Percentiles rank a stretch among this genome's conserved stretches.
Evolutionary conservation across 108 stramenopile genomes (phyloP).

Genomic region (Conticribra weissflogii): DNA sequence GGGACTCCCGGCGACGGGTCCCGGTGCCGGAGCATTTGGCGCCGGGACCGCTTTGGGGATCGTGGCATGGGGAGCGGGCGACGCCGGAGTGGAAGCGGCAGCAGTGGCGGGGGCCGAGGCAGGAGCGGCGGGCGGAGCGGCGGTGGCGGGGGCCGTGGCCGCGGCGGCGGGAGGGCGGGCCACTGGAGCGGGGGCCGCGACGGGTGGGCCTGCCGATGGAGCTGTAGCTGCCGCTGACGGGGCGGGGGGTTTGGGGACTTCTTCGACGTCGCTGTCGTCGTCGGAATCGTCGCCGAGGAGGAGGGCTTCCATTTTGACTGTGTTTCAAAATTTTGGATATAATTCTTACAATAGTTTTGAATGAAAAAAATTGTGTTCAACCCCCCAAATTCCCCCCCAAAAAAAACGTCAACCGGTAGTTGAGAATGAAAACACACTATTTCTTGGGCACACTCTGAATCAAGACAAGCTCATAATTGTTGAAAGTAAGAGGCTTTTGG

Average conservation of each 20-base stretch:
- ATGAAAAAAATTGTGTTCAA: no score
- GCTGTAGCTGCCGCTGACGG: neutral
- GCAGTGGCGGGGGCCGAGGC: neutral
- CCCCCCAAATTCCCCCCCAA: no score
- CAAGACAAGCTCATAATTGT: no score
- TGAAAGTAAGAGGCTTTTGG: no score
- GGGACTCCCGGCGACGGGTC: neutral
- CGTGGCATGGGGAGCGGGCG: no score
- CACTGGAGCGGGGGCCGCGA: neutral
- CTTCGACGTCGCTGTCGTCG: conserved; percentile 26
- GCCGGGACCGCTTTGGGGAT: neutral
- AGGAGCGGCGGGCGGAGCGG: neutral
- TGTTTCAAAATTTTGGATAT: no score
- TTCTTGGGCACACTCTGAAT: no score
- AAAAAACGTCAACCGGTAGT: no score
- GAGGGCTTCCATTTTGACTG: conserved; percentile 34
- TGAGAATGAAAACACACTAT: no score
- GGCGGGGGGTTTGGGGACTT: neutral
- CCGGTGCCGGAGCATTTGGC: neutral
- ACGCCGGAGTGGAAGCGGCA: neutral
- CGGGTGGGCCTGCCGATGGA: neutral
- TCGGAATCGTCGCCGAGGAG: conserved; percentile 27
- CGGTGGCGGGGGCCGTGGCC: neutral
- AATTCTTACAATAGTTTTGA: no score
- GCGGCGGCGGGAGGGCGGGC: neutral